Percentiles rank a stretch among this genome's conserved stretches.
Conservation (phyloP, 2,329 filamentous ascomycete species). For the Trichoderma aggressivum region DNA sequence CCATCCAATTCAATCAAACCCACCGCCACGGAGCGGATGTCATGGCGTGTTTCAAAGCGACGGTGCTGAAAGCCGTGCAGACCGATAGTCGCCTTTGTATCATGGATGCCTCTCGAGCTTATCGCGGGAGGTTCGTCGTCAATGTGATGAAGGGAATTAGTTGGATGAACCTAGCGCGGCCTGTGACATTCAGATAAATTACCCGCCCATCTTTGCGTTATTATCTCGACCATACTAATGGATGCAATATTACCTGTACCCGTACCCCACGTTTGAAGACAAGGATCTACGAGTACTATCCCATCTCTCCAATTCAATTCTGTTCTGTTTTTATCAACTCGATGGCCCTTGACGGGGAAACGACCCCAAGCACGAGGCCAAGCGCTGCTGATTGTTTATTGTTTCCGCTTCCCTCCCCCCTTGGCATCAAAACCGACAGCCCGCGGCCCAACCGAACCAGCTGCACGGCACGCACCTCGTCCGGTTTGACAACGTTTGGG, state of each 20-base stretch:
- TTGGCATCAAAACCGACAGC: not conserved
- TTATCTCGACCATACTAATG: not conserved
- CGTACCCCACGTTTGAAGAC: not conserved
- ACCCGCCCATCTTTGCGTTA: not conserved
- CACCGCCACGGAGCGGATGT: conserved; percentile 5
- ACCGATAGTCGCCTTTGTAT: not conserved
- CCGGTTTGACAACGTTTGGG: not conserved
- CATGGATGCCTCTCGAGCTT: not conserved
- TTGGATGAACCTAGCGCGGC: not conserved
- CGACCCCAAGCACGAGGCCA: not conserved
- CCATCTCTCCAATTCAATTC: not conserved
- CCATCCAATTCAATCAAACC: not conserved
- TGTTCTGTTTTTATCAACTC: not conserved
- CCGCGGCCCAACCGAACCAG: not conserved
- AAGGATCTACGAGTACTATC: not conserved
- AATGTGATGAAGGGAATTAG: not conserved
- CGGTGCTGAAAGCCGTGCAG: not conserved
- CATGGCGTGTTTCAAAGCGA: conserved; percentile 5
- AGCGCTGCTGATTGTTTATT: not conserved
- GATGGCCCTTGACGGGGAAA: not conserved
- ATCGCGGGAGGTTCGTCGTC: not conserved
- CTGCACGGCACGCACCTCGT: not conserved
- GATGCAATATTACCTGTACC: not conserved
- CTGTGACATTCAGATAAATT: not conserved
- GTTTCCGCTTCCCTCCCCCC: not conserved